A percentile compares a stretch with the other conserved stretches of the same genome.
phyloP scores from a whole-genome alignment of 1,284 basidiomycete genomes.

The Papiliotrema fonsecae region DNA sequence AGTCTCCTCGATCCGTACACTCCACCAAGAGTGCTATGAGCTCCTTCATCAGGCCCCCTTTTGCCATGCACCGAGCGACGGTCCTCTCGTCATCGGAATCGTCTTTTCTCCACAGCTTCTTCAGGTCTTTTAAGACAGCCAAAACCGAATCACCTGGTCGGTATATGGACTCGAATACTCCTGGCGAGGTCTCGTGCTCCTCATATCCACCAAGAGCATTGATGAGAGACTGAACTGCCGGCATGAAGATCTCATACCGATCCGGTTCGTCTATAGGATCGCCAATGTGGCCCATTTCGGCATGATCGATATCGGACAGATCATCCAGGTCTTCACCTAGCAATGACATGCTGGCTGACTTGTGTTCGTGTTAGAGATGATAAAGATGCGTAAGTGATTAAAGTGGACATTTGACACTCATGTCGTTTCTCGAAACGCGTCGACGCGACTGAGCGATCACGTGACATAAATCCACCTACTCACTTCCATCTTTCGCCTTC shows the following conservation, averaged over 20 bases:
- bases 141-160: constrained; percentile 75
- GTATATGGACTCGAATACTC: constrained; percentile 56
- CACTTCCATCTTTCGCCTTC: no score
- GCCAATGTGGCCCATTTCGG: background rate
- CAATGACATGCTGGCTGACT: constrained; percentile 1
- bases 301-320: background rate
- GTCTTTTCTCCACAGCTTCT: constrained; percentile 90
- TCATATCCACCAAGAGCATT: constrained; percentile 48
- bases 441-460: no score
- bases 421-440: no score
- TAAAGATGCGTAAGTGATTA: no score
- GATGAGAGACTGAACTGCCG: constrained; percentile 43
- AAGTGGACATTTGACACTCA: no score
- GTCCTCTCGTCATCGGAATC: constrained; percentile 92
- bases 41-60: constrained; percentile 78
- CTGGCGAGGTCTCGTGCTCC: constrained; percentile 52
- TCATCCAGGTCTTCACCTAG: constrained; percentile 1
- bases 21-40: constrained; percentile 76
- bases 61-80: constrained; percentile 83
- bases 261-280: constrained; percentile 15
- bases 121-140: constrained; percentile 85
- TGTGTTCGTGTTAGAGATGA: no score
- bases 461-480: no score
- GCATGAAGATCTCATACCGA: constrained; percentile 39
- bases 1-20: constrained; percentile 62